Conservation (phyloP, 73 alveolate species). For the Paramecium octaurelia region DNA sequence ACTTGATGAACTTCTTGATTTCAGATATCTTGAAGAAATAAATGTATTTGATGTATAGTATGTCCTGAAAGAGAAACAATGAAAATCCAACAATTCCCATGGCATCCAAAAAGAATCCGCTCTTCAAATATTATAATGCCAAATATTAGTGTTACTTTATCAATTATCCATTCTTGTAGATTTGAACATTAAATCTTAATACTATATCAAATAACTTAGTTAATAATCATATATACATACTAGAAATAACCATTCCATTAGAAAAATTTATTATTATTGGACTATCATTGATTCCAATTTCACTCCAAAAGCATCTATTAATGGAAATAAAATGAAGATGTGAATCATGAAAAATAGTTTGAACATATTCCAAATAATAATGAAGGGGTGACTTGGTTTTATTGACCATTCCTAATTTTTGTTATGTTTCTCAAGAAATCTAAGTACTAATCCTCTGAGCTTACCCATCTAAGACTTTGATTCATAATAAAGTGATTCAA, state of each 20-base stretch:
- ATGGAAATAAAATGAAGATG: not conserved
- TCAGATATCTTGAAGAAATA: not conserved
- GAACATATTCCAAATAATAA: constrained; percentile 27
- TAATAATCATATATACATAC: not conserved
- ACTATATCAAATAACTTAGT: not conserved
- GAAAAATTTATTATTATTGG: not conserved
- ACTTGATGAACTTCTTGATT: not conserved
- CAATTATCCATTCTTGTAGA: not conserved
- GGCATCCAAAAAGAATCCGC: constrained; percentile 33
- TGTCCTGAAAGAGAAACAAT: not conserved
- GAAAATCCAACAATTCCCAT: not conserved
- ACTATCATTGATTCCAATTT: not conserved
- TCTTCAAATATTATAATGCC: not conserved
- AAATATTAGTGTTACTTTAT: not conserved
- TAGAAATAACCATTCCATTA: not conserved
- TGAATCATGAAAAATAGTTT: constrained; percentile 12
- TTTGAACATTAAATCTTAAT: not conserved
- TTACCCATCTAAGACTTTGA: not conserved
- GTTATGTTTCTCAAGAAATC: not conserved
- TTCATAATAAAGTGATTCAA: not conserved
- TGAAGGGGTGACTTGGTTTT: constrained; percentile 8
- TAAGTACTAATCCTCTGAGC: not conserved
- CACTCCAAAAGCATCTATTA: not conserved
- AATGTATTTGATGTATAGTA: not conserved
- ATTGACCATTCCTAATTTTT: not conserved